Evolutionary conservation across 495 filamentous ascomycete genomes (phyloP).

Genomic region (Penicillium lividum): DNA sequence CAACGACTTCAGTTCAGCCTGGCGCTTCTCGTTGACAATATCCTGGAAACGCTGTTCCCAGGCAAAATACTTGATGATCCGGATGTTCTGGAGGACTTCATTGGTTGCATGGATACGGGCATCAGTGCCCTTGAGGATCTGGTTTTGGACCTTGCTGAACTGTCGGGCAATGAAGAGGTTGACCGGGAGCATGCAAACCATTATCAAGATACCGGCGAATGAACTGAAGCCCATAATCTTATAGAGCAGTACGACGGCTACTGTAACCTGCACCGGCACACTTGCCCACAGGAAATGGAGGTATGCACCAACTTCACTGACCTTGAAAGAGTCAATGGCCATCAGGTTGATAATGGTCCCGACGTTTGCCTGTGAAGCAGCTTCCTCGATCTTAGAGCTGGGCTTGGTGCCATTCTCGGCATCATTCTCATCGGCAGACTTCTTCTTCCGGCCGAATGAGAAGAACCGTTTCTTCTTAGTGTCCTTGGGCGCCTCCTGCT

Average conservation of each 20-base stretch:
- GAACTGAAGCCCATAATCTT: constrained; percentile 88
- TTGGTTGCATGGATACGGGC: constrained; percentile 96
- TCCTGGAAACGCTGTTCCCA: constrained; percentile 93
- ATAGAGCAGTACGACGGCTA: constrained; percentile 78
- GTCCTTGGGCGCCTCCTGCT: constrained; percentile 26
- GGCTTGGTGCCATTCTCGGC: constrained; percentile 36
- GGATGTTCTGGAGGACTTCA: constrained; percentile 95
- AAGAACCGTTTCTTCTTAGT: constrained; percentile 46
- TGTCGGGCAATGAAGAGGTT: constrained; percentile 83
- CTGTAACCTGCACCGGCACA: constrained; percentile 77
- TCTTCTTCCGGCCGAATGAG: constrained; percentile 61
- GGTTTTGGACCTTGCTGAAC: constrained; percentile 82
- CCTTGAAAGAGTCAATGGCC: constrained; percentile 99
- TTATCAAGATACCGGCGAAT: constrained; percentile 89
- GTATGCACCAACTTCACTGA: constrained; percentile 89
- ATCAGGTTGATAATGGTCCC: constrained; percentile 99
- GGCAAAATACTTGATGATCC: constrained; percentile 99
- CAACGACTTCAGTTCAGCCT: constrained; percentile 73
- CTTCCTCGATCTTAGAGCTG: constrained; percentile 39
- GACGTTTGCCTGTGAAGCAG: constrained; percentile 78
- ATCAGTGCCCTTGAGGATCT: constrained; percentile 92
- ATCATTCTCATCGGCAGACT: constrained; percentile 37
- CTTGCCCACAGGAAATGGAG: constrained; percentile 86
- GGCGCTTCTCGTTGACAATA: constrained; percentile 84
- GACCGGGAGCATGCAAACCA: constrained; percentile 83